Percentiles rank a stretch among this genome's conserved stretches.
Evolutionary conservation across 2,329 filamentous ascomycete genomes (phyloP).

Genomic region (Fusarium stilboides): DNA sequence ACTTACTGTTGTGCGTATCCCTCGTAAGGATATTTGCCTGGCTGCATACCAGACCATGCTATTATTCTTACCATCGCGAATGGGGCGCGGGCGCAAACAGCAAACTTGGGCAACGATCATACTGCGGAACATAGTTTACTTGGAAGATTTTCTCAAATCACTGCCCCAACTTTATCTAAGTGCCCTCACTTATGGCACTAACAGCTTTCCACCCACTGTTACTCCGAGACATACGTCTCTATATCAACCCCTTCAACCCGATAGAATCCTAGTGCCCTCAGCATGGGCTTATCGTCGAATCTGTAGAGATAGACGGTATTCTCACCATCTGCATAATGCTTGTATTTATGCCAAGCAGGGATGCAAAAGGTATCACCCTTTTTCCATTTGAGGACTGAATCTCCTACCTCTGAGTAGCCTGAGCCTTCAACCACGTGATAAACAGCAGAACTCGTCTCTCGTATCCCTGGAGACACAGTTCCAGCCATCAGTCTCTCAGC

Average conservation of each 20-base stretch:
- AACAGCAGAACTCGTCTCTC: conserved; percentile 67
- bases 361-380: conserved; percentile 69
- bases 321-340: conserved; percentile 59
- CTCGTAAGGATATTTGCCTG: too few relatives aligned
- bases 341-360: conserved; percentile 66
- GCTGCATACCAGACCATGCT: too few relatives aligned
- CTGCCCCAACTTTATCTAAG: too few relatives aligned
- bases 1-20: too few relatives aligned
- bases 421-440: conserved; percentile 67
- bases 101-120: too few relatives aligned
- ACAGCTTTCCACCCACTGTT: too few relatives aligned
- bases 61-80: too few relatives aligned
- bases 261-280: conserved; percentile 66
- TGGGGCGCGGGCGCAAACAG: too few relatives aligned
- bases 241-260: conserved; percentile 28
- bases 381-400: conserved; percentile 59
- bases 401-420: conserved; percentile 59
- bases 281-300: conserved; percentile 70
- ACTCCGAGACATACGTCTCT: conserved; percentile 34
- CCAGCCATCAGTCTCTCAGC: conserved; percentile 62
- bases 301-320: conserved; percentile 64
- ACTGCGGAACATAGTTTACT: too few relatives aligned
- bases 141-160: too few relatives aligned
- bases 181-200: too few relatives aligned
- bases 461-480: conserved; percentile 54